Base-by-base conservation (phyloP, 2,329 filamentous ascomycete genomes). In the Fusarium heterosporum region DNA sequence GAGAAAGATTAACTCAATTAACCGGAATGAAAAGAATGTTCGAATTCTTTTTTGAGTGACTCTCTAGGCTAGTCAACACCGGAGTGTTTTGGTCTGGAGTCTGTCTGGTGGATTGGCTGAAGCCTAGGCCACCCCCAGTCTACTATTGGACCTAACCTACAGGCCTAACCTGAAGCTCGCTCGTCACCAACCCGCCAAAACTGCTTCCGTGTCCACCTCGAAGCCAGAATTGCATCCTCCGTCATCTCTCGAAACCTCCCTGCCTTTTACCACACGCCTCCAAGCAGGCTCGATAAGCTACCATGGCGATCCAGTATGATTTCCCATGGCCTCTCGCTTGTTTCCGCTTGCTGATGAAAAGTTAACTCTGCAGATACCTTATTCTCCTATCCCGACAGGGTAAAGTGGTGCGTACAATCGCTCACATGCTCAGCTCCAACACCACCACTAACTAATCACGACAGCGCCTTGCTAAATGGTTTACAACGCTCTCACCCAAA, bases 381-480 rank as follows among this genome's bases (percentile, higher is more conserved):
- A 98, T 99, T 80, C 89, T 99, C 79, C 90, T 99, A 73, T 98
- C 95, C 69, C 90, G 96, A 76, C 96, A 99, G 86, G 96, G 96
- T 84, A 99, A 99, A 91, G 96, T 99, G 83, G 95, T 99, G 86
- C 75, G 93, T 86, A 48, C 49, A 85, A 47, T 43, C 40, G 30
- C 46, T 63, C 41, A 43, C 51, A 55, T 51, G 43, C 30, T 29
- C 62, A 59, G 46, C 54, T 50, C 47, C 38, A 63, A 46, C 26
- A 41, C 17, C 49, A 42, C 46, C 36, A 58, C 72, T 74, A 26
- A 75, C 49, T 55, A 39, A 13, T 43, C 46, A 70, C 60, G 68
- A 56, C 82, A 99, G 96, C 94, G 96, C 77, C 90, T 99, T 56
- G 96, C 96, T 72, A 99, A 99, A 84, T 99, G 96, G 96, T 99